These are phyloP conservation scores for Chrysosphaeria jannelii DNA, from an alignment of 2,329 filamentous ascomycete genomes.

Conservation along the genomic window DNA sequence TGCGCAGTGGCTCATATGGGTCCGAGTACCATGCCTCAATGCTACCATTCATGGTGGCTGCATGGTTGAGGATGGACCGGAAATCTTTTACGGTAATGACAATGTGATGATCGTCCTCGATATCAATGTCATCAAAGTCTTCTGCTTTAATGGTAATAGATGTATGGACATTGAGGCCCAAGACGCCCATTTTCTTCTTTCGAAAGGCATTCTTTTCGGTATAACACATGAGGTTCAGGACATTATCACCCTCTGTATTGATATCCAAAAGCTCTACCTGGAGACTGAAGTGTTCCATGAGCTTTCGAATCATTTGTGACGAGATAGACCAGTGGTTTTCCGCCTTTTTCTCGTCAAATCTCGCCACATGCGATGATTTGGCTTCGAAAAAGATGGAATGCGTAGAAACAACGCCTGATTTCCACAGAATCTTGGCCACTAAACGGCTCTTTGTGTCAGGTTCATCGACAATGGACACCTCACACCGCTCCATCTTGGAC, in stretches of 20 bases:
- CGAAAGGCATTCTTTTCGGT: constrained; percentile 27
- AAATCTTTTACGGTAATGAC: constrained; percentile 64
- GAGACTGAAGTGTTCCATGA: constrained; percentile 54
- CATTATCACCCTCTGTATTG: constrained; percentile 39
- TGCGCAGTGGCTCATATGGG: constrained; percentile 39
- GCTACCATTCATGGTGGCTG: constrained; percentile 34
- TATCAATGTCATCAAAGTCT: constrained; percentile 46
- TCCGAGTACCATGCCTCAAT: constrained; percentile 39
- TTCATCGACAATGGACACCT: constrained; percentile 43
- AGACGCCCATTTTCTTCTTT: constrained; percentile 18
- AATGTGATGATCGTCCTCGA: constrained; percentile 48
- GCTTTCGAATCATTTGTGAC: constrained; percentile 37
- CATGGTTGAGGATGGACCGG: constrained; percentile 47
- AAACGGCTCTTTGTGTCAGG: constrained; percentile 42
- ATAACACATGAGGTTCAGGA: constrained; percentile 51
- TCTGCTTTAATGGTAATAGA: constrained; percentile 47
- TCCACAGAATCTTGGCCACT: constrained; percentile 41
- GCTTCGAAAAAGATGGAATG: constrained; percentile 50
- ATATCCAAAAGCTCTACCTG: constrained; percentile 59
- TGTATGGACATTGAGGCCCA: constrained; percentile 56
- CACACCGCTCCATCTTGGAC: constrained; percentile 41
- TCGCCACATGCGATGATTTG: constrained; percentile 42
- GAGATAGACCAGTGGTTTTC: constrained; percentile 44
- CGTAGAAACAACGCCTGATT: constrained; percentile 41
- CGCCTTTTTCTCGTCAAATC: constrained; percentile 36